These are phyloP conservation scores for Huntiella moniliformis DNA, from an alignment of 2,329 filamentous ascomycete genomes.

Conservation along the genomic window DNA sequence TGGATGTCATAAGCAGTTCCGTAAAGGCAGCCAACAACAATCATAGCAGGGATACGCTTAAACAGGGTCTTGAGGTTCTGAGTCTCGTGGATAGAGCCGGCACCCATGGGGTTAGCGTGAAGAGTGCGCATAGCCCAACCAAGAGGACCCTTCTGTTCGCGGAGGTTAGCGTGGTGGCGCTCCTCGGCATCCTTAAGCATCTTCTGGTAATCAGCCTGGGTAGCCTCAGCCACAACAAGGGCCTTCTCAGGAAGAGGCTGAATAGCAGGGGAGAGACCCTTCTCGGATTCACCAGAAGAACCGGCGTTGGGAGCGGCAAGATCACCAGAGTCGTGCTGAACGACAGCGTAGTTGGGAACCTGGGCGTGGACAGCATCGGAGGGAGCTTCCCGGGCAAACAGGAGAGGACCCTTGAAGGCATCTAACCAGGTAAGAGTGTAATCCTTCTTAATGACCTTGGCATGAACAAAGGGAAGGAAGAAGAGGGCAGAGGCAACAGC, in stretches of 20 bases:
- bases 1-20: conserved; percentile 71
- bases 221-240: conserved; percentile 27
- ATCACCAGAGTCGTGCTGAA: conserved; percentile 28
- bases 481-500: conserved; percentile 42
- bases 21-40: conserved; percentile 47
- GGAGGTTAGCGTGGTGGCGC: conserved; percentile 43
- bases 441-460: conserved; percentile 51
- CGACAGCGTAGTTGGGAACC: conserved; percentile 60
- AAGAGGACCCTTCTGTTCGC: conserved; percentile 45
- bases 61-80: conserved; percentile 46
- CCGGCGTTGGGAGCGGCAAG: conserved; percentile 17
- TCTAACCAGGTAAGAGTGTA: conserved; percentile 43
- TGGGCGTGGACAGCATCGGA: conserved; percentile 32
- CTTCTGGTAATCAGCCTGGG: conserved; percentile 40
- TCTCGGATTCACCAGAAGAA: conserved; percentile 27
- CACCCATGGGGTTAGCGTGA: conserved; percentile 52
- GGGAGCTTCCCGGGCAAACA: conserved; percentile 39
- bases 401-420: conserved; percentile 42
- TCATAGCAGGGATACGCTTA: conserved; percentile 50
- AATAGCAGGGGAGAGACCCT: conserved; percentile 16
- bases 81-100: conserved; percentile 55
- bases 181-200: conserved; percentile 37
- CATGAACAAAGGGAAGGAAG: conserved; percentile 53
- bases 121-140: conserved; percentile 69
- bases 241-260: conserved; percentile 23